Evolutionary conservation across 2,329 filamentous ascomycete genomes (phyloP).

Genomic region (Nigrospora osmanthi): DNA sequence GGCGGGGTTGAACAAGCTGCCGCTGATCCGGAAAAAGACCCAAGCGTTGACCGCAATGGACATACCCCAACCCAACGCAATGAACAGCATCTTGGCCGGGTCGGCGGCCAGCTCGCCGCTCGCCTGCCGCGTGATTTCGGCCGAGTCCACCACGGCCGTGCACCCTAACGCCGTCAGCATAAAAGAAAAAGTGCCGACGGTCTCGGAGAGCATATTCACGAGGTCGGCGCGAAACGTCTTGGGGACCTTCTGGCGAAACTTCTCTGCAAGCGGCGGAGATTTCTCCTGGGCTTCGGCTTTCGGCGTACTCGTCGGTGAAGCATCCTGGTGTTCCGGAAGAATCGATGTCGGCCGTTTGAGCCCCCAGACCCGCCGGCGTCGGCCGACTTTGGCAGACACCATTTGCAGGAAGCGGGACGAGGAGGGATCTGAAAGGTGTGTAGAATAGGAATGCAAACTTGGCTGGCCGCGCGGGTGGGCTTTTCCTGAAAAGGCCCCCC

Average conservation of each 20-base stretch:
- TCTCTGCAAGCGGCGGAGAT: too few relatives aligned
- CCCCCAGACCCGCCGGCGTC: too few relatives aligned
- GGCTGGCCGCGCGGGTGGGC: too few relatives aligned
- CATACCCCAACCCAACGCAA: conserved; percentile 1
- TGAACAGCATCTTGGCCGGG: conserved; percentile 2
- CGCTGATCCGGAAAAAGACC: conserved; percentile 3
- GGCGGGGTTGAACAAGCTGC: conserved; percentile 2
- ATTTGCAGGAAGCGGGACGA: too few relatives aligned
- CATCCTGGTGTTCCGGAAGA: too few relatives aligned
- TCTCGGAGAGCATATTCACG: neutral
- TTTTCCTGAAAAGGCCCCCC: too few relatives aligned
- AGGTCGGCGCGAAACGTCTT: conserved; percentile 17
- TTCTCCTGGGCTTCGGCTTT: too few relatives aligned
- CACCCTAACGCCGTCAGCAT: neutral
- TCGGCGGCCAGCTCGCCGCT: neutral
- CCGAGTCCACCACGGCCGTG: neutral
- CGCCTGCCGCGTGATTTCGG: neutral
- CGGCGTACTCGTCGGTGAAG: too few relatives aligned
- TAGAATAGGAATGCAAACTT: too few relatives aligned
- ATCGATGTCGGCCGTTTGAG: too few relatives aligned
- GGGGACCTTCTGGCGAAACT: conserved; percentile 11
- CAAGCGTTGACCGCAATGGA: conserved; percentile 2
- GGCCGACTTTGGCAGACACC: too few relatives aligned
- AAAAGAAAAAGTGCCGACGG: conserved; percentile 1
- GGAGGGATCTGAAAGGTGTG: too few relatives aligned